phyloP scores from a whole-genome alignment of 1,139 yeast genomes.

The Geotrichum aggregatum region DNA sequence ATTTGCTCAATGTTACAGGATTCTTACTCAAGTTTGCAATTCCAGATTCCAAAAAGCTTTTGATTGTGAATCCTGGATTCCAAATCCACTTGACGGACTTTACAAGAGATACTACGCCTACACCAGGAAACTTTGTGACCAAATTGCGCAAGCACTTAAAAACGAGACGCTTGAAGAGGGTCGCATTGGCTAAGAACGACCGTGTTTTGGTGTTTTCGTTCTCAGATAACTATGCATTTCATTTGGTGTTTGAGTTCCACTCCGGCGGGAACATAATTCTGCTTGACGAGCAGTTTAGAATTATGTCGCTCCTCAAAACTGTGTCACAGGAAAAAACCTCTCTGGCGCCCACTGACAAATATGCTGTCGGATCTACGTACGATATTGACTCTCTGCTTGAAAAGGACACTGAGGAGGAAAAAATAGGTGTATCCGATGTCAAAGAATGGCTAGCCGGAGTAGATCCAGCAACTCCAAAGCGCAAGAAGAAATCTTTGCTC shows the following conservation, averaged over 20 bases:
- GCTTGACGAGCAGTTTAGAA: conserved; percentile 63
- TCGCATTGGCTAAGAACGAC: conserved; percentile 73
- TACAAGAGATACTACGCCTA: conserved; percentile 71
- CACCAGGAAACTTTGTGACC: conserved; percentile 80
- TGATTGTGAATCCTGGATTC: conserved; percentile 84
- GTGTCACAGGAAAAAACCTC: conserved; percentile 13
- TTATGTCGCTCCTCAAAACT: conserved; percentile 49
- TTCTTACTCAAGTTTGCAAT: conserved; percentile 75
- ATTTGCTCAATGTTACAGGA: conserved; percentile 67
- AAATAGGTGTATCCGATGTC: conserved; percentile 36
- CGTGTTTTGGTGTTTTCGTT: conserved; percentile 77
- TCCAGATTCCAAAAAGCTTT: conserved; percentile 73
- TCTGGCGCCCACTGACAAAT: conserved; percentile 20
- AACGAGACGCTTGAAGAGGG: conserved; percentile 66
- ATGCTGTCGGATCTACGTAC: conserved; percentile 27
- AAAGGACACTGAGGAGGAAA: conserved; percentile 5
- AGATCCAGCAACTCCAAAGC: conserved; percentile 4
- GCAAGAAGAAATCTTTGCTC: conserved; percentile 43
- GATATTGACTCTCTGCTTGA: conserved; percentile 13
- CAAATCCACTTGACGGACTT: conserved; percentile 74
- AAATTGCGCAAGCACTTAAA: conserved; percentile 84
- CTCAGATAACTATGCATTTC: conserved; percentile 67
- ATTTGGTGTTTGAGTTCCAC: conserved; percentile 82
- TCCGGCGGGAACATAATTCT: conserved; percentile 89
- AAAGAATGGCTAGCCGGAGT: conserved; percentile 49